A percentile compares a stretch with the other conserved stretches of the same genome.
Conservation (phyloP, 306 rosid genomes). For the Psophocarpus tetragonolobus region DNA sequence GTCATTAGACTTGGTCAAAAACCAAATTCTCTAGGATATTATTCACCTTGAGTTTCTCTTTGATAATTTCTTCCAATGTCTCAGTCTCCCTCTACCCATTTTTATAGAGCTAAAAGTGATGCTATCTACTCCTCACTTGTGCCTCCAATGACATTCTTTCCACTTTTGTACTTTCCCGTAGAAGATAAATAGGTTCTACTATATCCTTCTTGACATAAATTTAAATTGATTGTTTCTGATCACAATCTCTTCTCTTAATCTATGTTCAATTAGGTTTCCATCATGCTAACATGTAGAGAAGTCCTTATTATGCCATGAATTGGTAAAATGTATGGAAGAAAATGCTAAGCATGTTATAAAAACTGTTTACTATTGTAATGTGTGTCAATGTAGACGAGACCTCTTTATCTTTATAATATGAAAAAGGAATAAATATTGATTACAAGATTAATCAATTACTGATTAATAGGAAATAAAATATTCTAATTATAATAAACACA, state of each 20-base stretch:
- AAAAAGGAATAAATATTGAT: no score
- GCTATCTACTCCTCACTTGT: neutral
- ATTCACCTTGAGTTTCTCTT: neutral
- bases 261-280: neutral
- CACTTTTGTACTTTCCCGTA: neutral
- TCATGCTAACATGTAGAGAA: neutral
- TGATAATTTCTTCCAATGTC: neutral
- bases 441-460: no score
- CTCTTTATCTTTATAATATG: no score
- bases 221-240: neutral
- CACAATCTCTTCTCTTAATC: neutral
- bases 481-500: no score
- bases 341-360: constrained; percentile 1
- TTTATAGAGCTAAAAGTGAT: neutral
- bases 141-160: neutral
- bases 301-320: neutral
- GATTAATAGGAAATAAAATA: no score
- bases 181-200: neutral
- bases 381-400: no score
- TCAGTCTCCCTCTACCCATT: neutral
- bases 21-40: neutral
- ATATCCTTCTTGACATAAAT: neutral
- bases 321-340: neutral
- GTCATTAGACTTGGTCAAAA: neutral
- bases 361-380: no score